Evolutionary conservation across 2,329 filamentous ascomycete species (phyloP), one percentile per base, ranked within the genome.

Genomic region (Nigrospora oryzae): DNA sequence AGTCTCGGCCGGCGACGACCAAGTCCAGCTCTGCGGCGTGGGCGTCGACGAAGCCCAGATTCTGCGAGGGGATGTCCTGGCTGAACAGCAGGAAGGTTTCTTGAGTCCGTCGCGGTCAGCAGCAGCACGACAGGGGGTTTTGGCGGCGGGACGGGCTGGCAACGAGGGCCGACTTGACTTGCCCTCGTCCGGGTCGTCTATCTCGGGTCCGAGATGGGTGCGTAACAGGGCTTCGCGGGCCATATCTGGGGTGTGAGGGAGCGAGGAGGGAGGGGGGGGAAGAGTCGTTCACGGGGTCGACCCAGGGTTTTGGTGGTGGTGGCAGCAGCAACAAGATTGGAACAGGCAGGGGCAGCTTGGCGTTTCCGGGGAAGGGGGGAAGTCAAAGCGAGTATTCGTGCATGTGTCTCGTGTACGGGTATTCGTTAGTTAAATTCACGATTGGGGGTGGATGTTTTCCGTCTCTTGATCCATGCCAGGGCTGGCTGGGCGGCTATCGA

Each of bases 51-150:
- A 96, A 93, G 58, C 91, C 93, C 11, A 97, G 81, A 55, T 89
- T 83, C 44, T 81, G 79, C 12, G 84, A 85, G 0, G 85, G 81
- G 23, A 88, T 78, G 15, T 79, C 68, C 59, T 85, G 81, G 37
- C 88, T 84, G 70, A 95, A 96, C 45, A 96, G 74, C 34, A 90
- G 67, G 59, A 95, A 96, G 5, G 88, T 87, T 68, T 97, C 91
- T 95, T 44, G 40, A 13, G 40, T 16, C 28, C 17, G 28, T 36
- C 5, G 15, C 16, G 6, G 38, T 46, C 41, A 48, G 45, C 40
- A 16, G 33, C 17, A 17, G 17, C 23, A 28, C 23, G 13, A 35
- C 23, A n/a, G 28, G 11, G 19, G 31, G 35, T 17, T 38, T 48
- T 40, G 46, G 52, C 45, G 48, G 45, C 43, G 38, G 31, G 30